Evolutionary conservation across 164 flowering plant species (phyloP), one percentile per base, ranked within the genome.

Genomic region (Aristolochia fimbriata): DNA sequence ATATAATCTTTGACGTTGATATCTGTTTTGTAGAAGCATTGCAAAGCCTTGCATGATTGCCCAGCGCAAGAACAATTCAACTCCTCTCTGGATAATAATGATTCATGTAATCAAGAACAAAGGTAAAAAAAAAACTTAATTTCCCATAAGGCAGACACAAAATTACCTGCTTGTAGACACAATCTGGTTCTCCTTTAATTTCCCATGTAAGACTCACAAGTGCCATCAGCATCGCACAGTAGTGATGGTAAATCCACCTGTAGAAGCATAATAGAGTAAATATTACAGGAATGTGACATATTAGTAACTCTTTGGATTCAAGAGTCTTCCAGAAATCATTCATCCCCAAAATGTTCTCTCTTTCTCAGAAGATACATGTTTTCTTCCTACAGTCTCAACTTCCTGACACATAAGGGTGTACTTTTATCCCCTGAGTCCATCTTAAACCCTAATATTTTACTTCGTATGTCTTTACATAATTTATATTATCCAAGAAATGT

Each of bases 171-270:
- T 88, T 93, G 65, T 79, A 75, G 19, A 81, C 64, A 73, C 99
- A 93, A 64, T 90, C 74, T 46, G 96, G 96, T 67, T 81, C 81
- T 54, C 92, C 86, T 73, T 85, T 87, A 31, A 88, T 88, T 64
- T 90, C 99, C 99, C 99, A 93, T 17, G 99, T 90, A 54, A 93
- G 89, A 74, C 96, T 90, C 50, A 88, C 83, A 47, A 93, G 83
- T 50, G 96, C 96, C 95, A 85, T 90, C 59, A 73, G 22, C 95
- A 88, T 83, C 25, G 97, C 97, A 80, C 81, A 88, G 61, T 93
- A 93, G 63, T 93, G 99, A 80, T 93, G 99, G 61, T 77, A 86
- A 74, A 93, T 83, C 99, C 99, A 93, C 99, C 99, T 90, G 80
- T 55, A 45, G 30, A 49, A 64, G 45, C 49, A 56, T 16, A 59